A percentile compares a stretch with the other conserved stretches of the same genome.
Evolutionary conservation across 345 rosid genomes (phyloP).

Genomic region (Salix arbutifolia): DNA sequence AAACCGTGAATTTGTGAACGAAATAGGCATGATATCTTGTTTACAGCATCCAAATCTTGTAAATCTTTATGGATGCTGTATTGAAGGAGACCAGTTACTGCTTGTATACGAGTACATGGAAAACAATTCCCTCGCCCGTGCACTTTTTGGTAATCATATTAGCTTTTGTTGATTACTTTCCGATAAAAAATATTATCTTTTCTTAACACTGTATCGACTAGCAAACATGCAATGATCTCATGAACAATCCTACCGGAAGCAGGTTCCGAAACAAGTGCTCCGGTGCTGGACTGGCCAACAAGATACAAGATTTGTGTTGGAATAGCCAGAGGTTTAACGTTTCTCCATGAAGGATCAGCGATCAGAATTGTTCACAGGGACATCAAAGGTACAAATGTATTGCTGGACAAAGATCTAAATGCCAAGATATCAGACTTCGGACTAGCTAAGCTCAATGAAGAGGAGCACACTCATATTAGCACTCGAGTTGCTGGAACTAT

Average conservation of each 20-base stretch:
- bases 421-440: conserved; percentile 12
- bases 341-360: conserved; percentile 4
- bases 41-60: conserved; percentile 9
- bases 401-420: conserved; percentile 1
- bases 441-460: conserved; percentile 12
- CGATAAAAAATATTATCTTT: too few relatives aligned
- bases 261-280: too few relatives aligned
- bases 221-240: neutral
- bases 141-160: conserved; percentile 47
- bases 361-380: conserved; percentile 1
- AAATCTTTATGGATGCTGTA: neutral
- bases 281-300: neutral
- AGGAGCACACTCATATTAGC: neutral
- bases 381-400: conserved; percentile 2
- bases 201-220: too few relatives aligned
- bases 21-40: neutral
- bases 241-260: neutral
- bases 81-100: neutral
- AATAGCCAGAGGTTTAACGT: neutral
- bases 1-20: neutral
- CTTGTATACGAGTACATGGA: neutral
- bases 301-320: neutral
- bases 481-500: conserved; percentile 1
- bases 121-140: conserved; percentile 16
- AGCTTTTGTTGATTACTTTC: neutral